Evolutionary conservation across 176 grass and related monocot species (phyloP).

Genomic region (Oryza punctata): DNA sequence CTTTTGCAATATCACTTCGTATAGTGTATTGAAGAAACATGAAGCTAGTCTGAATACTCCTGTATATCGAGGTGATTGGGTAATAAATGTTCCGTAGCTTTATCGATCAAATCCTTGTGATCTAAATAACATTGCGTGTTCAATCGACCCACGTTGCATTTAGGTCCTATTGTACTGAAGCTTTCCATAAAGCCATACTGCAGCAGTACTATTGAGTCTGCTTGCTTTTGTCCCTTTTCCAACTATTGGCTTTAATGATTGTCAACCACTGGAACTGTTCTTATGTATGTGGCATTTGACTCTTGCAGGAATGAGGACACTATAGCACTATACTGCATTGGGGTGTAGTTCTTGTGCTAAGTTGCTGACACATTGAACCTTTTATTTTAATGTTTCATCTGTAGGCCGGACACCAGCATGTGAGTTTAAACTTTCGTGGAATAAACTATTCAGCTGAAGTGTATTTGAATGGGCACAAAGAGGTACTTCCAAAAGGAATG

Average conservation of each 20-base stretch:
- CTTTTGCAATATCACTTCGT: not conserved
- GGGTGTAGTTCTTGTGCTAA: not conserved
- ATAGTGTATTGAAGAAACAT: conserved; percentile 1
- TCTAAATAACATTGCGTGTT: not conserved
- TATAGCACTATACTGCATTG: not conserved
- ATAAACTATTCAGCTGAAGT: conserved; percentile 96
- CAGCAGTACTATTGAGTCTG: not conserved
- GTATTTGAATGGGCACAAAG: conserved; percentile 84
- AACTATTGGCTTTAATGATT: conserved; percentile 22
- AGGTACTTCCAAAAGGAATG: conserved; percentile 93
- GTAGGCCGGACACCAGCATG: conserved; percentile 74
- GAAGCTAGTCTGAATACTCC: not conserved
- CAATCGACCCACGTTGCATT: conserved; percentile 9
- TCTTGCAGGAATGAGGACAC: not conserved
- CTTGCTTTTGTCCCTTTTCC: not conserved
- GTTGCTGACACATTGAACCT: not conserved
- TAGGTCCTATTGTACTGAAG: conserved; percentile 10
- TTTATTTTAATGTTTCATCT: conserved; percentile 24
- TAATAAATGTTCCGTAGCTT: not conserved
- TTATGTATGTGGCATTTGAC: conserved; percentile 10
- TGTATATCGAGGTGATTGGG: not conserved
- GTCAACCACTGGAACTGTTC: not conserved
- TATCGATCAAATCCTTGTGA: not conserved
- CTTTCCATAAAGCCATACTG: not conserved
- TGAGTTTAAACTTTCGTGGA: conserved; percentile 86